Evolutionary conservation across 1,139 yeast genomes (phyloP), one percentile per base, ranked within the genome.

Genomic region (Taphrina populina): DNA sequence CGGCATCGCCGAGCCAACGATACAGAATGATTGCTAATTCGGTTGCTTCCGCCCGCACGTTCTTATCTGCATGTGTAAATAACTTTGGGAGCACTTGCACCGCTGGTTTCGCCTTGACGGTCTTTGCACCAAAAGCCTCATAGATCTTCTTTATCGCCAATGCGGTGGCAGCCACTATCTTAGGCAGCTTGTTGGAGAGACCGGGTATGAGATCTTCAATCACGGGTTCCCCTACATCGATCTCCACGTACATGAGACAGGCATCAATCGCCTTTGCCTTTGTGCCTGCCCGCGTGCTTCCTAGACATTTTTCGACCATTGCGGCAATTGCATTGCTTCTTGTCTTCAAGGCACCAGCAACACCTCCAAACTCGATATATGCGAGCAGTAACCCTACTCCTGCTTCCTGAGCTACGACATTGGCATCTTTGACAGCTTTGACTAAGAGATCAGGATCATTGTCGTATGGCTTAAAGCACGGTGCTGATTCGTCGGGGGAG

Each of bases 341-440:
- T 23, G 56, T 57, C 26, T 58, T 59, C 70, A 55, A 63, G 58
- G 58, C 69, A 76, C 61, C 72, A 51, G 62, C 65, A 5, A 77
- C 64, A 0, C 83, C 86, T 1, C 87, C 88, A 64, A 69, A 78
- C 64, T 79, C 78, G 56, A 86, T 71, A 63, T 79, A 78, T n/a
- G 78, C 76, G 11, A 70, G 70, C 23, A 86, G 69, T 4, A 85
- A 75, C 10, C 72, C 69, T 34, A 88, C 73, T 10, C 88, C 97
- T 0, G 84, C 72, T 66, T 92, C 97, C 64, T 88, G 95, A 0
- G 98, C 96, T 20, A 86, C 95, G 13, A 88, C 96, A 67, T 92
- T 92, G 39, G 84, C 69, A 67, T 92, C 99, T 5, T 79, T 75
- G 8, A 84, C 80, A 34, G 82, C 76, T 63, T 76, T 77, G 63